Percentiles rank a stretch among this genome's conserved stretches.
Evolutionary conservation across 305 asterid genomes (phyloP).

Genomic region (Fraxinus paxiana): DNA sequence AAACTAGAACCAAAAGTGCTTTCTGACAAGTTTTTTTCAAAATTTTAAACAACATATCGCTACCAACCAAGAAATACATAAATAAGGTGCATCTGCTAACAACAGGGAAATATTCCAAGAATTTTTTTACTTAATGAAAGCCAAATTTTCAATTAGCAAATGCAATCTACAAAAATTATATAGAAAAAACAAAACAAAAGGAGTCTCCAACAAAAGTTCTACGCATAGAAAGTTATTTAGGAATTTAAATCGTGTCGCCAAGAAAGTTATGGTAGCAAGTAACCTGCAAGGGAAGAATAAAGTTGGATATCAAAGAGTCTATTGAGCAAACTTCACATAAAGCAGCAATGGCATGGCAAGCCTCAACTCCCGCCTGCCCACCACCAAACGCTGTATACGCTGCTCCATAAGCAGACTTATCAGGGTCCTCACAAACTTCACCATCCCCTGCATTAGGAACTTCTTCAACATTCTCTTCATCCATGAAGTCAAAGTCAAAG

Average conservation of each 20-base stretch:
- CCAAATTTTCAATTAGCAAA: background rate
- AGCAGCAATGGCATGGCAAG: slow-evolving; percentile 94
- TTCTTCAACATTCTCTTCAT: slow-evolving; percentile 52
- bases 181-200: background rate
- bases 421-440: slow-evolving; percentile 33
- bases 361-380: slow-evolving; percentile 72
- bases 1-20: background rate
- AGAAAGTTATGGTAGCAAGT: slow-evolving; percentile 27
- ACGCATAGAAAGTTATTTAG: background rate
- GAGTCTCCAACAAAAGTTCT: background rate
- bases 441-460: slow-evolving; percentile 26
- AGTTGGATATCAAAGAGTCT: slow-evolving; percentile 88
- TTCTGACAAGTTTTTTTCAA: background rate
- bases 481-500: slow-evolving; percentile 37
- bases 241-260: background rate
- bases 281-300: slow-evolving; percentile 97
- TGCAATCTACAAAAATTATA: background rate
- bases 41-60: background rate
- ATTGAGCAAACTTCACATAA: slow-evolving; percentile 89
- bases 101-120: background rate
- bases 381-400: slow-evolving; percentile 69
- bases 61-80: background rate
- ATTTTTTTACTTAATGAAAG: background rate
- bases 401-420: slow-evolving; percentile 70
- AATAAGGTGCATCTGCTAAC: background rate